phyloP scores from a whole-genome alignment of 2,329 filamentous ascomycete species.

The Pestalotiopsis sp. region DNA sequence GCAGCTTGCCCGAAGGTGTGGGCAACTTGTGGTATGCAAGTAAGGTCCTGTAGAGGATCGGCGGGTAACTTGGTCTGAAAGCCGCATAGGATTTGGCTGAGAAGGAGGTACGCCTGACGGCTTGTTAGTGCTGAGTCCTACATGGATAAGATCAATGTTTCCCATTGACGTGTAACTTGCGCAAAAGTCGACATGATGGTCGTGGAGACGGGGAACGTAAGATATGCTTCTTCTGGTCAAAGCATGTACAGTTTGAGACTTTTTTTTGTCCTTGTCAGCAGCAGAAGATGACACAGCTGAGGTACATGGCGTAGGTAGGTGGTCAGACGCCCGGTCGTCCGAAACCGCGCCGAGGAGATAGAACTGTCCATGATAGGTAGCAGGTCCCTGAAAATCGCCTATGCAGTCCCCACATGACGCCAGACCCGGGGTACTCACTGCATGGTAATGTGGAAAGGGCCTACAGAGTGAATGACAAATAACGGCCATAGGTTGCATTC shows the following conservation, averaged over 20 bases:
- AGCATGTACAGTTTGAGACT: background rate
- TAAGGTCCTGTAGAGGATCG: constrained; percentile 53
- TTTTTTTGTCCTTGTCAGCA: background rate
- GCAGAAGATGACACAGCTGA: background rate
- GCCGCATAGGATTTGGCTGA: constrained; percentile 59
- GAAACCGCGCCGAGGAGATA: background rate
- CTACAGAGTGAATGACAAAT: background rate
- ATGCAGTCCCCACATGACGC: background rate
- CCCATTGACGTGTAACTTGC: constrained; percentile 15
- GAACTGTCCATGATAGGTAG: background rate
- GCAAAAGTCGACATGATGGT: constrained; percentile 26
- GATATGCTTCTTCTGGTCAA: background rate
- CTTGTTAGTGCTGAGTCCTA: constrained; percentile 17
- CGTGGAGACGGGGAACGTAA: background rate
- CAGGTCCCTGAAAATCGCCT: background rate
- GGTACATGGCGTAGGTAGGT: background rate
- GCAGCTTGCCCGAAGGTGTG: constrained; percentile 30
- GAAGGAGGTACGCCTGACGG: constrained; percentile 54
- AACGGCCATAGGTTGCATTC: background rate
- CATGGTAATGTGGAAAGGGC: background rate
- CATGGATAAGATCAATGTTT: background rate
- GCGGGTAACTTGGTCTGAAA: constrained; percentile 61
- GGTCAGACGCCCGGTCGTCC: background rate
- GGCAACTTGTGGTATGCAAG: constrained; percentile 52
- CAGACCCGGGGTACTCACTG: background rate